A percentile compares a stretch with the other conserved stretches of the same genome.
Evolutionary conservation across 108 stramenopile genomes (phyloP).

Genomic region (Pelagomonas calceolata): DNA sequence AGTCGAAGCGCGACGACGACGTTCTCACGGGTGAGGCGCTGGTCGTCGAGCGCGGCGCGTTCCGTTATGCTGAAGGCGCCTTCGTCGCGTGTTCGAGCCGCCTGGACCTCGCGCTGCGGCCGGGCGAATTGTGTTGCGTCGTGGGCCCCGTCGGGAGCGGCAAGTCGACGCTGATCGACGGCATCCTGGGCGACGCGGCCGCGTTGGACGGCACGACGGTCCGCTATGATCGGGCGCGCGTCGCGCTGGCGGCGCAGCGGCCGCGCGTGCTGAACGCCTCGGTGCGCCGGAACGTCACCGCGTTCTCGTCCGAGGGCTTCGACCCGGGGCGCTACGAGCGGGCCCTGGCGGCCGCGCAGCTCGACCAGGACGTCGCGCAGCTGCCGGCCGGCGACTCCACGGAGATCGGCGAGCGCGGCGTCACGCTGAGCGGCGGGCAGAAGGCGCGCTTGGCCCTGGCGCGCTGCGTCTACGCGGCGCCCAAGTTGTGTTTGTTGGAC

Average conservation of each 20-base stretch:
- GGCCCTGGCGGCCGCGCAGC: slow-evolving; percentile 12
- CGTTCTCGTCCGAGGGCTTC: not conserved
- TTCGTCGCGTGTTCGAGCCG: not conserved
- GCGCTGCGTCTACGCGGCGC: slow-evolving; percentile 64
- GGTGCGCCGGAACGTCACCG: slow-evolving; percentile 11
- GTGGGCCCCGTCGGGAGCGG: slow-evolving; percentile 73
- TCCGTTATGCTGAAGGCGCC: no score
- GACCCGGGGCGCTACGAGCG: slow-evolving; percentile 9
- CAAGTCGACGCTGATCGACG: slow-evolving; percentile 1
- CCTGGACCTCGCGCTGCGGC: not conserved
- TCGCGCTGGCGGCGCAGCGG: slow-evolving; percentile 10
- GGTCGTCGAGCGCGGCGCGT: no score
- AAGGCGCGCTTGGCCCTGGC: slow-evolving; percentile 60
- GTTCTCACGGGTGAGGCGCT: not conserved
- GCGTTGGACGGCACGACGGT: not conserved
- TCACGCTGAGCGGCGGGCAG: slow-evolving; percentile 77
- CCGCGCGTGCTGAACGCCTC: slow-evolving; percentile 11
- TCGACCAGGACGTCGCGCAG: slow-evolving; percentile 17
- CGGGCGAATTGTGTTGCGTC: slow-evolving; percentile 34
- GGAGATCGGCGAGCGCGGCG: slow-evolving; percentile 87
- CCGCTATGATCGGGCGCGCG: not conserved
- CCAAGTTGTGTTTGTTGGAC: slow-evolving; percentile 63
- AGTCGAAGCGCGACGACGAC: no score
- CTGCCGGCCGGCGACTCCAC: slow-evolving; percentile 29
- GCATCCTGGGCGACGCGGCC: not conserved